Percentiles rank a stretch among this genome's conserved stretches.
Conservation (phyloP, 371 early-diverging fungal genomes). For the Mucor plumbeus region DNA sequence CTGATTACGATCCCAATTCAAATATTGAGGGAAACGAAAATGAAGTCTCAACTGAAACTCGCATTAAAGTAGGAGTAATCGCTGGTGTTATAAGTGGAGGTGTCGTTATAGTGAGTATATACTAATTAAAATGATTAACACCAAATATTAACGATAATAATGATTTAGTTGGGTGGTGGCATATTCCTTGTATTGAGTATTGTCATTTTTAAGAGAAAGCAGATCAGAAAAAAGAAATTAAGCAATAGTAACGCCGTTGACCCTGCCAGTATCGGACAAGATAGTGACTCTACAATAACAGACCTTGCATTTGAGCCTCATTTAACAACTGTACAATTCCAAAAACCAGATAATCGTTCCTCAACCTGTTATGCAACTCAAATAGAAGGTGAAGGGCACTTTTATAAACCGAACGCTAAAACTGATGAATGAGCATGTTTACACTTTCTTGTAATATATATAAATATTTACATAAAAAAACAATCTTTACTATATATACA, state of each 20-base stretch:
- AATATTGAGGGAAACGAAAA: not conserved
- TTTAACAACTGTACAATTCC: not conserved
- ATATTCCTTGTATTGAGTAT: constrained; percentile 31
- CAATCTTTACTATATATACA: not conserved
- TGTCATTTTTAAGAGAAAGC: constrained; percentile 24
- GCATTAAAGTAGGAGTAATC: constrained; percentile 38
- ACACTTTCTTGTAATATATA: not conserved
- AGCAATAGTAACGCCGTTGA: constrained; percentile 12
- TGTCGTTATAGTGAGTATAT: constrained; percentile 39
- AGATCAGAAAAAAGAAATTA: constrained; percentile 12
- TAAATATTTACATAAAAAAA: not conserved
- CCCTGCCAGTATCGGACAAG: constrained; percentile 1
- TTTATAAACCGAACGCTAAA: constrained; percentile 30
- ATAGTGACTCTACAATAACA: constrained; percentile 17
- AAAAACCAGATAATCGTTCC: constrained; percentile 36
- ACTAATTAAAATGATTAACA: too few species aligned
- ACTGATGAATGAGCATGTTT: not conserved
- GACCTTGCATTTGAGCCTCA: constrained; percentile 3
- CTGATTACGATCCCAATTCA: constrained; percentile 18
- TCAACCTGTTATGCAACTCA: constrained; percentile 28
- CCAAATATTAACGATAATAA: not conserved
- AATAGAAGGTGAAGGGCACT: constrained; percentile 19
- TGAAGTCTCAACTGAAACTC: constrained; percentile 18
- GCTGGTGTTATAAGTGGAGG: constrained; percentile 46
- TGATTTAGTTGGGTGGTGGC: constrained; percentile 33